phyloP scores from a whole-genome alignment of 2,329 filamentous ascomycete species.

The Ramichloridium luteum region DNA sequence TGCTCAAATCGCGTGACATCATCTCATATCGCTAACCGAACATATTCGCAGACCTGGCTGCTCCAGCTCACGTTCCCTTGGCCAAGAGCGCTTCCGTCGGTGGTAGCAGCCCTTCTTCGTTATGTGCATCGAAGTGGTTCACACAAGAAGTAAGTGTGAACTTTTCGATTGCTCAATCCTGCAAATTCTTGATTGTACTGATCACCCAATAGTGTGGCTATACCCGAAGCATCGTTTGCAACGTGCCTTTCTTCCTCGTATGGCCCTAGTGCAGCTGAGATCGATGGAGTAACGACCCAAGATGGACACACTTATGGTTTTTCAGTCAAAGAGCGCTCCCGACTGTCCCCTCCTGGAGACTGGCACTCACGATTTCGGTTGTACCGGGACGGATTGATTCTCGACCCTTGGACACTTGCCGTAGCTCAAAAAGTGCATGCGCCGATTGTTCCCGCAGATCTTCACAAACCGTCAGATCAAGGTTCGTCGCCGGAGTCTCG shows the following conservation, averaged over 20 bases:
- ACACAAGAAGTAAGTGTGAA: not conserved
- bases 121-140: not conserved
- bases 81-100: not conserved
- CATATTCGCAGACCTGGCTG: not conserved
- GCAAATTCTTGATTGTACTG: no score
- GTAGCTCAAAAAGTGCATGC: not conserved
- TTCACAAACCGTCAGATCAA: no score
- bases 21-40: no score
- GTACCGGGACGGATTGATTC: constrained; percentile 40
- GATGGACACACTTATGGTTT: constrained; percentile 27
- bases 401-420: constrained; percentile 37
- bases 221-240: constrained; percentile 1
- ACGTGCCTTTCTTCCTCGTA: constrained; percentile 36
- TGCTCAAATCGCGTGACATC: no score
- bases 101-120: constrained; percentile 2
- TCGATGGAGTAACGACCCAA: constrained; percentile 22
- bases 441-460: no score
- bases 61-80: not conserved
- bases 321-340: constrained; percentile 29
- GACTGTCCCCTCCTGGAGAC: constrained; percentile 27
- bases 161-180: no score
- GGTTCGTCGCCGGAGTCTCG: no score
- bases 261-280: constrained; percentile 39
- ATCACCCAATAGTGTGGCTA: no score
- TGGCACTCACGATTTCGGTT: constrained; percentile 41